Base-by-base conservation (phyloP, 2,329 filamentous ascomycete species). In the Whalleya microplaca region DNA sequence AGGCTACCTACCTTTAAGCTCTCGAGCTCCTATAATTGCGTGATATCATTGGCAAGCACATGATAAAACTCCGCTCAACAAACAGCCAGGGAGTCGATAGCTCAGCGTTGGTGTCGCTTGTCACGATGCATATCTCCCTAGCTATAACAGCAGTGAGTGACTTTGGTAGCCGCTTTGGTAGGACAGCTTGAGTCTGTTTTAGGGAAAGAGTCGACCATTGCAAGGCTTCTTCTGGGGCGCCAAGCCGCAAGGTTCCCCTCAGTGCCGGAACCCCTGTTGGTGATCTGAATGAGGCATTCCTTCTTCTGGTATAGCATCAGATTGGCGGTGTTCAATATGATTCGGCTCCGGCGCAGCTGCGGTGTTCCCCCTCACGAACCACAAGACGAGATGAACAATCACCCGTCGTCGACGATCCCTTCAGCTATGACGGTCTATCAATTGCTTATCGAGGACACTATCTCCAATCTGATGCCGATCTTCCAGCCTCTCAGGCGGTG, bases 231-330 rank as follows among this genome's bases (percentile, higher is more conserved):
- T 19, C 45, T 37, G 14, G 29, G 27, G 14, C 27, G 56, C 57
- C 56, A 62, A 62, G 56, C 9, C 27, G 45, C 56, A 46, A 37
- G 53, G 53, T 50, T 59, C 53, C 51, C 56, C 56, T 56, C 53
- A 55, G 47, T 29, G 44, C 49, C 43, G 48, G 42, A 8, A 37
- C 32, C 32, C 32, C 14, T 37, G 32, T 37, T 37, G 32, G 14
- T 37, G 14, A 37, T 37, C 32, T 12, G 32, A 37, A 16, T 14
- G 10, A 37, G 7, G 10, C 32, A 37, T 14, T 37, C 3, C 32
- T 37, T 37, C 32, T 37, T 37, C 32, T 16, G 14, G 32, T 37
- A 37, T 37, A 37, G 32, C 32, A 37, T 8, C 32, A 12, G 32
- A 16, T 16, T 16, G 32, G 32, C 32, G 32, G 3, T 14, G 32